Evolutionary conservation across 805 yeast species (phyloP), one percentile per base, ranked within the genome.

Genomic region (Lachancea kluyveri): DNA sequence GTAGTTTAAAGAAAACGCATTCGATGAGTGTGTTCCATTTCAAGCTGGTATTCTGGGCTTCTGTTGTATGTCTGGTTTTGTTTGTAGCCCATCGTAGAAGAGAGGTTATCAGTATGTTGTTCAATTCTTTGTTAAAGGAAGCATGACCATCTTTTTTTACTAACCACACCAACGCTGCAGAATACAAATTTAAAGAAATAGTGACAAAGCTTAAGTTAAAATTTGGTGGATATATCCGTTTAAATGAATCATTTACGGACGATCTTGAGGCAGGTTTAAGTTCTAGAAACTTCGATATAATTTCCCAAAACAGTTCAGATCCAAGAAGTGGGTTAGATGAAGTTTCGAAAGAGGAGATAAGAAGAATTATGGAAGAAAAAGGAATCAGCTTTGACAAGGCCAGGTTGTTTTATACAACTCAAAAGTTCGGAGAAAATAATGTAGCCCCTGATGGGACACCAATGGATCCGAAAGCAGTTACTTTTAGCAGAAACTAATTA

Each of bases 391-490:
- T 83, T 50, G 94, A 83, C 51, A 74, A 74, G 24, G 94, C 94
- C 1, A 62, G 94, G 39, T 52, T 71, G 3, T 46, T 64, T 33
- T 77, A 70, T 47, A 68, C 73, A 4, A 63, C 60, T 31, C 41
- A 52, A 10, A 58, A 59, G 40, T 64, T 83, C 50, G 59, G 62
- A 1, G 52, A 60, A 10, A 68, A 79, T 48, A 68, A 65, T 8
- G 74, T 82, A 24, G 79, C 71, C 3, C 67, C 73, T 0, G 78
- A 79, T 51, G 90, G 90, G 0, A 54, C 70, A 30, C 88, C 88
- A 1, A 41, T 64, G 23, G 88, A 80, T 41, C 84, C 87, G 1
- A 72, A 69, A 41, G 69, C 79, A 2, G 73, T 78, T 2, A 69
- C 75, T 0, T 70, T 72, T 33, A 39, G 44, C 16, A 36, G 30